phyloP scores from a whole-genome alignment of 2,329 filamentous ascomycete species.

The Aspergillus vadensis region DNA sequence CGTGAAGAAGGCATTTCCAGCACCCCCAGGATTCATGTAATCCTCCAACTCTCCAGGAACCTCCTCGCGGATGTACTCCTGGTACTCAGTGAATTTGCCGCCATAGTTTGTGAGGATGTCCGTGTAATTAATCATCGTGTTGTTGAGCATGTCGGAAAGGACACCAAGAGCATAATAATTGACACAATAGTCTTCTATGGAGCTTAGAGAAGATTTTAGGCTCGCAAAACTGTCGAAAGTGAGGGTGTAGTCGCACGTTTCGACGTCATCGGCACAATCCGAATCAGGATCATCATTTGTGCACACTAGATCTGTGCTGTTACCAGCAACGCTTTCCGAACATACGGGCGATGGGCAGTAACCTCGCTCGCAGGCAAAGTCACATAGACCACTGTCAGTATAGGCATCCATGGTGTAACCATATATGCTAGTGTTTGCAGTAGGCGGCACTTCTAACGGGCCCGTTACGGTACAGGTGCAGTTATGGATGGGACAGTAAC shows the following conservation, averaged over 20 bases:
- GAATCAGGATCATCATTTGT: not conserved
- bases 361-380: conserved; percentile 8
- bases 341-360: conserved; percentile 4
- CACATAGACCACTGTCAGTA: conserved; percentile 2
- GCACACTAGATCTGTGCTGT: not conserved
- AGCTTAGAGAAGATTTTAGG: not conserved
- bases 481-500: not conserved
- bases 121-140: conserved; percentile 3
- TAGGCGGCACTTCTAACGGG: not conserved
- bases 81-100: conserved; percentile 1
- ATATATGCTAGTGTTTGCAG: conserved; percentile 1
- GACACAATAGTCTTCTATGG: not conserved
- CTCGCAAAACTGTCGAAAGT: not conserved
- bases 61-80: conserved; percentile 1
- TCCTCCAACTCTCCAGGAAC: not conserved
- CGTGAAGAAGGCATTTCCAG: not conserved
- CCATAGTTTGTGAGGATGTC: not conserved
- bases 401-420: not conserved
- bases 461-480: conserved; percentile 1
- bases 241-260: conserved; percentile 1
- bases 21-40: not conserved
- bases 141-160: not conserved
- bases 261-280: not conserved
- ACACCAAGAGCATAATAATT: not conserved
- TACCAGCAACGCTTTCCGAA: not conserved